Base-by-base conservation (phyloP, 208 protist species). In the Strigomonas culicis region DNA sequence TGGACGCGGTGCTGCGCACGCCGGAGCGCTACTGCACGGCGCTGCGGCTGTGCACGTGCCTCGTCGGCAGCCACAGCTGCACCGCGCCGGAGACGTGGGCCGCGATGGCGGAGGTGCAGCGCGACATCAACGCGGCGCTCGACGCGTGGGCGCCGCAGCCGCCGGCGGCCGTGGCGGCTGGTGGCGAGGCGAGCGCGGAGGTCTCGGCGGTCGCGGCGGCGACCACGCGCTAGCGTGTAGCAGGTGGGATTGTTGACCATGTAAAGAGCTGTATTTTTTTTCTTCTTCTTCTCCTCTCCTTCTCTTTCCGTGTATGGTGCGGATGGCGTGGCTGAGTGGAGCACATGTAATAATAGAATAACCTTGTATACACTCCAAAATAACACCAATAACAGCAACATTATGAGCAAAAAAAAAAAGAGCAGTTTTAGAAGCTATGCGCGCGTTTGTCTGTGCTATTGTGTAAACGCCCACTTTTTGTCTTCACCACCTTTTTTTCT, bases 21-120 rank as follows among this genome's bases (percentile, higher is more conserved):
- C 89, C 86, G 7, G 85, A 92, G 74, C 77, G 81, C 50, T 80
- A 92, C 72, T 95, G 86, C 49, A 77, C 77, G 11, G 78, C 74
- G 22, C 70, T 94, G 25, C 72, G 67, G 25, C 69, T 94, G 57
- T 74, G 81, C 19, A 62, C 69, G 36, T 89, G 82, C 62, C 53
- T 74, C 30, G 52, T 94, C 47, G 46, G 66, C 41, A 63, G 61
- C 32, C 65, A 79, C 55, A 68, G 70, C 30, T 75, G 70, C 52
- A 31, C 65, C 34, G 58, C 55, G 28, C 39, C 4, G 22, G 50
- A 28, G 2, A 56, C 58, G 24, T 70, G 69, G 75, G 21, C 46
- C 13, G 72, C 73, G 46, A 82, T 93, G 64, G 74, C 63, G 19
- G 72, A 65, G 51, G 66, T 75, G 30, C 86, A 93, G 68, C 61